These are phyloP conservation scores for Novymonas esmeraldas DNA, from an alignment of 208 protist species.

Conservation along the genomic window DNA sequence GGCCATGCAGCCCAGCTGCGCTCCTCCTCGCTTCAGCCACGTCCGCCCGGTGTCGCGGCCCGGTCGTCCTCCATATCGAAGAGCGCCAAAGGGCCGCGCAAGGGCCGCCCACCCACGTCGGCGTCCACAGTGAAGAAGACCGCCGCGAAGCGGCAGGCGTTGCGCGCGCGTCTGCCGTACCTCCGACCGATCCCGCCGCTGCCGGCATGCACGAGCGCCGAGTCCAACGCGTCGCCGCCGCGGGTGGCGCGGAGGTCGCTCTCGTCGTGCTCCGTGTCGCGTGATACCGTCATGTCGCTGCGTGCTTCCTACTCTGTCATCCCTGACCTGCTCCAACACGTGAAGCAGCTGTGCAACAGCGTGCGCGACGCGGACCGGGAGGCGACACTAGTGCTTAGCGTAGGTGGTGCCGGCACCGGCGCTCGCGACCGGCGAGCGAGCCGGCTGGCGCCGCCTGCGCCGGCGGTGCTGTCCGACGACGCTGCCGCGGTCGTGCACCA, in stretches of 20 bases:
- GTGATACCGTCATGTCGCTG: neutral
- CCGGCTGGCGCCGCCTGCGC: neutral
- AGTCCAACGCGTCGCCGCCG: neutral
- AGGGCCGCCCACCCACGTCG: neutral
- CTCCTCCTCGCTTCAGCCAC: slow-evolving; percentile 2
- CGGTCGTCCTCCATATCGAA: slow-evolving; percentile 4
- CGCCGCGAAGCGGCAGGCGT: slow-evolving; percentile 16
- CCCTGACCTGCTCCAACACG: slow-evolving; percentile 19
- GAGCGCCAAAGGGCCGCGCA: neutral
- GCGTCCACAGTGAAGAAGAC: slow-evolving; percentile 13
- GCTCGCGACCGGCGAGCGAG: slow-evolving; percentile 16
- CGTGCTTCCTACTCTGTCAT: slow-evolving; percentile 19
- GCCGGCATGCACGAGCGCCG: neutral
- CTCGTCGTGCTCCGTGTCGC: slow-evolving; percentile 7
- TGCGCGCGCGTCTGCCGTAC: slow-evolving; percentile 31
- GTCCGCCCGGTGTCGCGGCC: neutral
- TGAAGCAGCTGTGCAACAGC: slow-evolving; percentile 28
- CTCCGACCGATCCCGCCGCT: slow-evolving; percentile 10
- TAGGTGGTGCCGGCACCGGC: neutral
- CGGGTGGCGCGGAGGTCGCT: slow-evolving; percentile 13
- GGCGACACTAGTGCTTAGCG: neutral
- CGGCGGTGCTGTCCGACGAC: slow-evolving; percentile 3
- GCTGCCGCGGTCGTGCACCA: slow-evolving; percentile 18
- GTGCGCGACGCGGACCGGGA: slow-evolving; percentile 13
- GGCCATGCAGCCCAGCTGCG: neutral